Conservation (phyloP, 306 rosid genomes). For the Hippophae gyantsensis region DNA sequence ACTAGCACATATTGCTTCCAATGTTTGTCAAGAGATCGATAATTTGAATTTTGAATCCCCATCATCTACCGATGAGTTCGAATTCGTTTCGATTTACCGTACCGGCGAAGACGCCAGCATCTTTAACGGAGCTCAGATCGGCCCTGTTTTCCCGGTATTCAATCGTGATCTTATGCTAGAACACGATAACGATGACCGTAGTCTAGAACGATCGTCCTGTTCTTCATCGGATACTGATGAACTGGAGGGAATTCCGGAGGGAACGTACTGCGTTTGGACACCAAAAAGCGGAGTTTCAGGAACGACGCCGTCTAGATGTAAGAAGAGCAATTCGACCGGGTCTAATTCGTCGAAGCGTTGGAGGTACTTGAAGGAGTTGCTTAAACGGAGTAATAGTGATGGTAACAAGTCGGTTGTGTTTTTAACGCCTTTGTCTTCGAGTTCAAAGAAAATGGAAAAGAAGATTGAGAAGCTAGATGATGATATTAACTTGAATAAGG, state of each 20-base stretch:
- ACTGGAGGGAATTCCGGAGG: constrained; percentile 40
- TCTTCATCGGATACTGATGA: constrained; percentile 41
- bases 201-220: constrained; percentile 19
- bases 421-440: constrained; percentile 32
- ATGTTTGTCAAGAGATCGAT: constrained; percentile 20
- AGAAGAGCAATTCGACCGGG: constrained; percentile 81
- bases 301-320: constrained; percentile 24
- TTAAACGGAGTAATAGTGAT: constrained; percentile 64
- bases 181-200: background rate
- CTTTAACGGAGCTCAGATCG: constrained; percentile 11
- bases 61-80: constrained; percentile 32
- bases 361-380: constrained; percentile 46
- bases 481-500: too few relatives aligned
- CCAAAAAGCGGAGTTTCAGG: constrained; percentile 29
- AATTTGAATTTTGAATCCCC: background rate
- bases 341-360: constrained; percentile 51
- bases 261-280: constrained; percentile 70
- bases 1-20: constrained; percentile 24
- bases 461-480: background rate
- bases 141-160: constrained; percentile 55
- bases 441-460: constrained; percentile 4
- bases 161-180: constrained; percentile 28
- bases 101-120: constrained; percentile 15
- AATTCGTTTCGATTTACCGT: constrained; percentile 44
- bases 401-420: constrained; percentile 39